phyloP scores from a whole-genome alignment of 768 basidiomycete genomes.

The Cystofilobasidium ferigula region DNA sequence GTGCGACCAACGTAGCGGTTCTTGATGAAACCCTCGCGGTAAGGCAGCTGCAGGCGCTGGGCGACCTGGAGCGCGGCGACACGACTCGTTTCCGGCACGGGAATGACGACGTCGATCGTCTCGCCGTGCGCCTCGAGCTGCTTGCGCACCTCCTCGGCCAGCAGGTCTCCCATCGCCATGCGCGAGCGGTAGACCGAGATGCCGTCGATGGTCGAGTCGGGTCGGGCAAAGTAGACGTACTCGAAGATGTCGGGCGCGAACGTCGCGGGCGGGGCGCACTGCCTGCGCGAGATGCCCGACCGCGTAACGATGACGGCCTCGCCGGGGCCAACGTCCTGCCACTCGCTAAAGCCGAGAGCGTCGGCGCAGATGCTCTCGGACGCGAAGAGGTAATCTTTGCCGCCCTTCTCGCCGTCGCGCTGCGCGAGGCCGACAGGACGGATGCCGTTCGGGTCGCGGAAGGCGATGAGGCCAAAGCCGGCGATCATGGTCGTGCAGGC shows the following conservation, averaged over 20 bases:
- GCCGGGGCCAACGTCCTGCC: constrained; percentile 88
- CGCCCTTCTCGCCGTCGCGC: constrained; percentile 45
- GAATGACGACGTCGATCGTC: constrained; percentile 86
- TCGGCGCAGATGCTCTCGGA: constrained; percentile 96
- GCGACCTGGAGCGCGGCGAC: constrained; percentile 93
- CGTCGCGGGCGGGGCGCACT: constrained; percentile 55
- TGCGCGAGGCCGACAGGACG: constrained; percentile 79
- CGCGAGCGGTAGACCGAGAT: constrained; percentile 93
- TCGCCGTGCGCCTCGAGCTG: constrained; percentile 51
- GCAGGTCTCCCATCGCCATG: constrained; percentile 97
- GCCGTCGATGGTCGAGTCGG: constrained; percentile 93
- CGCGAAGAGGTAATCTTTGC: constrained; percentile 77
- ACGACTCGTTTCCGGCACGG: constrained; percentile 89
- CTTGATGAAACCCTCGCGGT: constrained; percentile 96
- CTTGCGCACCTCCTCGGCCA: constrained; percentile 73
- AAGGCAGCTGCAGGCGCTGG: constrained; percentile 76
- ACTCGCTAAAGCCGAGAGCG: constrained; percentile 77
- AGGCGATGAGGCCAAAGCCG: constrained; percentile 94
- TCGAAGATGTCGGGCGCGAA: constrained; percentile 99
- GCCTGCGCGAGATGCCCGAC: constrained; percentile 58
- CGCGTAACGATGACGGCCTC: constrained; percentile 95
- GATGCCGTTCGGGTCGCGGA: constrained; percentile 96
- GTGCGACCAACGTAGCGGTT: constrained; percentile 97
- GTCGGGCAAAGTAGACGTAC: constrained; percentile 95
- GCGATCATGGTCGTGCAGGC: constrained; percentile 98